Percentiles rank a stretch among this genome's conserved stretches.
phyloP scores from a whole-genome alignment of 768 basidiomycete genomes.

The Pisolithus marmoratus region DNA sequence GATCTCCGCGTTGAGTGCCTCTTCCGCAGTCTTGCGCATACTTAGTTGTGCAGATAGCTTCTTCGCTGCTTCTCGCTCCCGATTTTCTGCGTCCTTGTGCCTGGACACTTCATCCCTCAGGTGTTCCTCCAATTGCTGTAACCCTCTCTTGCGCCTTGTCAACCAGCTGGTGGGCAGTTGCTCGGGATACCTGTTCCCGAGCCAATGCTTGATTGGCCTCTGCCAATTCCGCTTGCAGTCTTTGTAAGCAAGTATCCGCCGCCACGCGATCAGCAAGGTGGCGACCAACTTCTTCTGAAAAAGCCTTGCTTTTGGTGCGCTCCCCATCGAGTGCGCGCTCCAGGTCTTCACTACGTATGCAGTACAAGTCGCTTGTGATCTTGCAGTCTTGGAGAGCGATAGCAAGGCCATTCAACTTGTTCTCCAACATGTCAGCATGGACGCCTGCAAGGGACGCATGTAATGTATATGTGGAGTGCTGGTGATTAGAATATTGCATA shows the following conservation, averaged over 20 bases:
- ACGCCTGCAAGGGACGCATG: conserved; percentile 14
- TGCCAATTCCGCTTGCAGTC: conserved; percentile 33
- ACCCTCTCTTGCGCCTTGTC: conserved; percentile 24
- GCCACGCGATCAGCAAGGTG: conserved; percentile 38
- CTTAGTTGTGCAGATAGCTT: conserved; percentile 46
- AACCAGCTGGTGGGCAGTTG: conserved; percentile 12
- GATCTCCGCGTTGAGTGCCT: conserved; percentile 61
- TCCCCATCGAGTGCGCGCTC: conserved; percentile 12
- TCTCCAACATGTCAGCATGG: conserved; percentile 13
- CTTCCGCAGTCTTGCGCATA: conserved; percentile 59
- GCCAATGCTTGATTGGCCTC: conserved; percentile 15
- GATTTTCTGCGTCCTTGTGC: conserved; percentile 35
- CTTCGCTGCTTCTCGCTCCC: conserved; percentile 42
- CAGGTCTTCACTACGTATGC: conserved; percentile 31
- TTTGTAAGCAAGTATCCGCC: conserved; percentile 37
- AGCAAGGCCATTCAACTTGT: conserved; percentile 6
- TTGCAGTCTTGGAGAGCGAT: conserved; percentile 11
- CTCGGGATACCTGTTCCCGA: conserved; percentile 16
- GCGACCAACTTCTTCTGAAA: conserved; percentile 34
- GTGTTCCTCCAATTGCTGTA: conserved; percentile 20
- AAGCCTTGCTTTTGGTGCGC: conserved; percentile 11
- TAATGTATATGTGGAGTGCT: conserved; percentile 4
- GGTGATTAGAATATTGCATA: not conserved
- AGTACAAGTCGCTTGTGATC: conserved; percentile 33
- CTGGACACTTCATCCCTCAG: conserved; percentile 27